Evolutionary conservation across 371 early-diverging fungal species (phyloP).

Genomic region (Mortierella polycephala): DNA sequence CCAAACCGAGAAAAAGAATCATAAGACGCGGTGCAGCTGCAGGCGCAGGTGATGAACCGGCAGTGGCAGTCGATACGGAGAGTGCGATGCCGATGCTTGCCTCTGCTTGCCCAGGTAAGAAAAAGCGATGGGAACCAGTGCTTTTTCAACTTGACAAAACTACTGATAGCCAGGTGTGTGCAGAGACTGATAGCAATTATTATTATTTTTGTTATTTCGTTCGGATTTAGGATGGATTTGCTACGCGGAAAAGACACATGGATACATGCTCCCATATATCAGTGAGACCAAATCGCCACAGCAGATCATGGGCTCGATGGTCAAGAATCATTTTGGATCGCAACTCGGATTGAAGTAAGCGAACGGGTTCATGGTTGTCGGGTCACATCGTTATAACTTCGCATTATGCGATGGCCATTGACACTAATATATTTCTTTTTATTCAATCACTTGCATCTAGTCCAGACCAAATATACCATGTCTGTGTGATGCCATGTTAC

Average conservation of each 20-base stretch:
- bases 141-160: no score
- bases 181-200: neutral
- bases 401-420: neutral
- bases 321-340: slow-evolving; percentile 83
- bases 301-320: slow-evolving; percentile 93
- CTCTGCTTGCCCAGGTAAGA: slow-evolving; percentile 60
- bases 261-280: slow-evolving; percentile 84
- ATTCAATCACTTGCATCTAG: slow-evolving; percentile 27
- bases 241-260: slow-evolving; percentile 98
- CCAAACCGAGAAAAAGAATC: slow-evolving; percentile 28
- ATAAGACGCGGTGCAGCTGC: slow-evolving; percentile 33
- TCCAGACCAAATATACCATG: slow-evolving; percentile 87
- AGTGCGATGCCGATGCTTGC: slow-evolving; percentile 58
- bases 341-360: slow-evolving; percentile 65
- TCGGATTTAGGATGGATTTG: slow-evolving; percentile 88
- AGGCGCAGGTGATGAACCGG: slow-evolving; percentile 34
- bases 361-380: neutral
- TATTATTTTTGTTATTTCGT: neutral
- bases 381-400: neutral
- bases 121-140: no score
- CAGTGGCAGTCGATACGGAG: slow-evolving; percentile 41
- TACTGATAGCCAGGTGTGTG: no score
- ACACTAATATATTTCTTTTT: neutral
- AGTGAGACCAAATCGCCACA: slow-evolving; percentile 92
- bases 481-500: slow-evolving; percentile 96